These are phyloP conservation scores for Hymenotorrendiella dingleyae DNA, from an alignment of 2,329 filamentous ascomycete genomes.

Conservation along the genomic window DNA sequence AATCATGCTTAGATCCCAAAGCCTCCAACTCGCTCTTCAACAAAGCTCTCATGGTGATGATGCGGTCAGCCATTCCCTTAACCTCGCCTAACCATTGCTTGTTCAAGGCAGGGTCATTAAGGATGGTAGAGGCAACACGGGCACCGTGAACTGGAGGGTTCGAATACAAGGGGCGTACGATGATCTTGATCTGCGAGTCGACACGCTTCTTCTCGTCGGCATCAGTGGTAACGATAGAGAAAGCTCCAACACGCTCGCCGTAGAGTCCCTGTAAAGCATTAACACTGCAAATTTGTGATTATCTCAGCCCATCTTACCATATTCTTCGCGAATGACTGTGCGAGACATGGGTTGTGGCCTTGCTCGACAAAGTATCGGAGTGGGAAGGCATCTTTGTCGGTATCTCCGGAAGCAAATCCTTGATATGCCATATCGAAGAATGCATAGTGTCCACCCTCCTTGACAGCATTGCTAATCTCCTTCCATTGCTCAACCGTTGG, in stretches of 20 bases:
- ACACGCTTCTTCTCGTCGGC: conserved; percentile 91
- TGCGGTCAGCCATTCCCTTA: conserved; percentile 98
- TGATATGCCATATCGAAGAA: conserved; percentile 99
- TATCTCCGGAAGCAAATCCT: conserved; percentile 90
- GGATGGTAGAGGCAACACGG: conserved; percentile 85
- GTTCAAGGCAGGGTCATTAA: conserved; percentile 80
- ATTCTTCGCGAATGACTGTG: conserved; percentile 98
- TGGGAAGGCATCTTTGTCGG: conserved; percentile 87
- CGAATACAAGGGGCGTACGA: conserved; percentile 94
- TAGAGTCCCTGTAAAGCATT: conserved; percentile 68
- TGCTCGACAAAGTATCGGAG: conserved; percentile 89
- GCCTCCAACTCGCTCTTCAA: conserved; percentile 93
- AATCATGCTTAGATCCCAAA: conserved; percentile 93
- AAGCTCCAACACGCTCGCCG: conserved; percentile 94
- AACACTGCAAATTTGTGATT: conserved; percentile 2
- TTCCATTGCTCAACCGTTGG: conserved; percentile 89
- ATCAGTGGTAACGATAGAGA: conserved; percentile 82
- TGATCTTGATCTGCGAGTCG: conserved; percentile 96
- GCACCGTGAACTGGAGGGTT: conserved; percentile 97
- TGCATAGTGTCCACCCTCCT: conserved; percentile 79
- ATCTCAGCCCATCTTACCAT: too few species aligned
- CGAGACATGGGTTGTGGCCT: conserved; percentile 81
- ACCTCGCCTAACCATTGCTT: conserved; percentile 94
- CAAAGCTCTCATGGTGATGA: conserved; percentile 94
- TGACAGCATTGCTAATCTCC: conserved; percentile 81